These are phyloP conservation scores for Sporothrix euskadiensis DNA, from an alignment of 2,329 filamentous ascomycete species.

Conservation along the genomic window DNA sequence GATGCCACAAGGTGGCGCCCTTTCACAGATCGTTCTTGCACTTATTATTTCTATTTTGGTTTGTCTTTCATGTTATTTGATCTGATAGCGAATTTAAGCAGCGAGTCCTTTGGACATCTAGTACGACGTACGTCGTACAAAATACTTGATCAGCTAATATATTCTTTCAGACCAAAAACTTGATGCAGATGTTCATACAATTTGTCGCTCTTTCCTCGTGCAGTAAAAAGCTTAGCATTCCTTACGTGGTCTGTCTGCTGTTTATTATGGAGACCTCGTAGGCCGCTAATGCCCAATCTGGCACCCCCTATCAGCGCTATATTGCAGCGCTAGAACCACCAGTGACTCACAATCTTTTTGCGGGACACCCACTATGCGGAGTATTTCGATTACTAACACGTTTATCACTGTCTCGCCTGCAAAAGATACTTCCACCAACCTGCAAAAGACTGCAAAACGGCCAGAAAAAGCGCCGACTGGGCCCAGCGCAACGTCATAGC, in stretches of 20 bases:
- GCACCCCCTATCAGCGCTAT: conserved; percentile 26
- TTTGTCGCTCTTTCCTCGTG: not conserved
- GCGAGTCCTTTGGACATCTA: not conserved
- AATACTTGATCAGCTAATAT: not conserved
- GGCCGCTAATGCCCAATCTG: conserved; percentile 12
- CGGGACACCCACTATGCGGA: not conserved
- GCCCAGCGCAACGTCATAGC: conserved; percentile 12
- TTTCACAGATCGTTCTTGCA: not conserved
- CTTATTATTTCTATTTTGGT: not conserved
- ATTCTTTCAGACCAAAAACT: not conserved
- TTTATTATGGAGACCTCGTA: too few relatives aligned
- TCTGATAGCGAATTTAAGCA: conserved; percentile 1
- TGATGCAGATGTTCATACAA: not conserved
- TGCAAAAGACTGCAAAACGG: not conserved
- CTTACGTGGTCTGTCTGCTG: not conserved
- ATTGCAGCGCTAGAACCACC: not conserved
- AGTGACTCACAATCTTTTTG: conserved; percentile 21
- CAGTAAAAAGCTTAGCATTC: conserved; percentile 6
- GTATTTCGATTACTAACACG: conserved; percentile 11
- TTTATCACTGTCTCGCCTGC: not conserved
- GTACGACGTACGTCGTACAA: not conserved
- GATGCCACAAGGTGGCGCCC: not conserved
- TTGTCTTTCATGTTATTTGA: not conserved
- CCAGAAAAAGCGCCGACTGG: conserved; percentile 7
- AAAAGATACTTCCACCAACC: not conserved